Conservation (phyloP, 768 basidiomycete species). For the Suillus fuscotomentosus region DNA sequence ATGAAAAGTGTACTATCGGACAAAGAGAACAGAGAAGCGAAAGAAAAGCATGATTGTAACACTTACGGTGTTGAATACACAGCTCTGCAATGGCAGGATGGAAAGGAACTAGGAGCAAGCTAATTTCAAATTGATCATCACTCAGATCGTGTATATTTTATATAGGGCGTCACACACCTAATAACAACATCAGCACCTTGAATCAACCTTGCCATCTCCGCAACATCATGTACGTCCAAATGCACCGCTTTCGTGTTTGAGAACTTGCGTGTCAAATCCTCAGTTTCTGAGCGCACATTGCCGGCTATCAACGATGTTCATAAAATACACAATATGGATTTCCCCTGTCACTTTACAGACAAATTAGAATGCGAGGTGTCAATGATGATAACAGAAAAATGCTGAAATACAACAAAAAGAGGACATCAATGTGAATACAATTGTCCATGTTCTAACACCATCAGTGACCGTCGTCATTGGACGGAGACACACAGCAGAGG, state of each 20-base stretch:
- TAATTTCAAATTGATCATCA: conserved; percentile 27
- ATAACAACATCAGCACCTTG: conserved; percentile 74
- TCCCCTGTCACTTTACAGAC: neutral
- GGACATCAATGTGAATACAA: no score
- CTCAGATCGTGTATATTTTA: neutral
- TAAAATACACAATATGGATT: conserved; percentile 7
- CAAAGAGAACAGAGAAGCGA: no score
- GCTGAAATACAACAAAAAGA: no score
- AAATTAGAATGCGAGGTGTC: no score
- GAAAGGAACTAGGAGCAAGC: conserved; percentile 76
- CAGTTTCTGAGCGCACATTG: conserved; percentile 62
- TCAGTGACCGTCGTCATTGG: no score
- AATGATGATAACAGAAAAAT: no score
- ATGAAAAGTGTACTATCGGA: no score
- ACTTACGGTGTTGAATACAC: conserved; percentile 65
- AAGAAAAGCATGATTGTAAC: no score
- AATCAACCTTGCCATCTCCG: conserved; percentile 51
- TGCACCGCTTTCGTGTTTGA: conserved; percentile 52
- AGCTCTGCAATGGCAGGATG: conserved; percentile 70
- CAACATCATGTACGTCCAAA: conserved; percentile 56
- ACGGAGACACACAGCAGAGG: no score
- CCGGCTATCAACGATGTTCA: conserved; percentile 50
- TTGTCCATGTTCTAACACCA: no score
- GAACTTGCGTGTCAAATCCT: conserved; percentile 41
- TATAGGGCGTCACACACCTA: conserved; percentile 50